These are phyloP conservation scores for Dryadomyces quercivorus DNA, from an alignment of 2,329 filamentous ascomycete species.

Conservation along the genomic window DNA sequence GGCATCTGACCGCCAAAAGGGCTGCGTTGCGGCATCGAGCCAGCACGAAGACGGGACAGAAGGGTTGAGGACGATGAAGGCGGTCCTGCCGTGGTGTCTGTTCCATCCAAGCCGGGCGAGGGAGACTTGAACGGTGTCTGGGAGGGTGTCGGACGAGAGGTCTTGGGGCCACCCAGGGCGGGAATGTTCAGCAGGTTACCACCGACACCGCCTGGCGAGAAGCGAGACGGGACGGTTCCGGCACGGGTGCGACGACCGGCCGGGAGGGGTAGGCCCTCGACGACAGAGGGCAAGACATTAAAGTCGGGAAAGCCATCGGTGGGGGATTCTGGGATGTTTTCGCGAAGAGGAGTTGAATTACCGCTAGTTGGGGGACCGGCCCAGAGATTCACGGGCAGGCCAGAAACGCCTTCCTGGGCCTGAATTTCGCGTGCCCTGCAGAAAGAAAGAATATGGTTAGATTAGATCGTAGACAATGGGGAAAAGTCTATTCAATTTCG, in stretches of 20 bases:
- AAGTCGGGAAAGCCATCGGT: conserved; percentile 94
- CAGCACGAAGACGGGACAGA: conserved; percentile 75
- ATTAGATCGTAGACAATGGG: neutral
- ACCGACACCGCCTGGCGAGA: conserved; percentile 62
- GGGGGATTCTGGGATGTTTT: conserved; percentile 95
- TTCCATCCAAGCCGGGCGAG: conserved; percentile 39
- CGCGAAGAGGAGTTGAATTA: conserved; percentile 88
- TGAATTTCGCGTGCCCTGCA: conserved; percentile 89
- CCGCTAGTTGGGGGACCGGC: conserved; percentile 93
- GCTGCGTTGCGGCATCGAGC: conserved; percentile 84
- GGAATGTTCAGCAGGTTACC: conserved; percentile 47
- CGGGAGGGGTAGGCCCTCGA: conserved; percentile 49
- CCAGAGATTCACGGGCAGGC: conserved; percentile 63
- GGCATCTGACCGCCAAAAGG: conserved; percentile 42
- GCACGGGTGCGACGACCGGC: conserved; percentile 72
- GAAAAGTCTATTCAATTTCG: neutral
- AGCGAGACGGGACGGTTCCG: conserved; percentile 90
- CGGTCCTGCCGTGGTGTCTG: conserved; percentile 18
- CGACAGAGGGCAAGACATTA: conserved; percentile 55
- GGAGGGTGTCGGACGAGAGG: conserved; percentile 73
- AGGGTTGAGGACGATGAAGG: conserved; percentile 52
- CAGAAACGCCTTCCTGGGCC: conserved; percentile 78
- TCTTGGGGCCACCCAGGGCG: conserved; percentile 47
- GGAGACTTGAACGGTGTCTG: conserved; percentile 74
- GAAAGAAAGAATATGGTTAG: neutral